A percentile compares a stretch with the other conserved stretches of the same genome.
These are phyloP conservation scores for Aspergillus novoparasiticus DNA, from an alignment of 2,329 filamentous ascomycete species.

Conservation along the genomic window DNA sequence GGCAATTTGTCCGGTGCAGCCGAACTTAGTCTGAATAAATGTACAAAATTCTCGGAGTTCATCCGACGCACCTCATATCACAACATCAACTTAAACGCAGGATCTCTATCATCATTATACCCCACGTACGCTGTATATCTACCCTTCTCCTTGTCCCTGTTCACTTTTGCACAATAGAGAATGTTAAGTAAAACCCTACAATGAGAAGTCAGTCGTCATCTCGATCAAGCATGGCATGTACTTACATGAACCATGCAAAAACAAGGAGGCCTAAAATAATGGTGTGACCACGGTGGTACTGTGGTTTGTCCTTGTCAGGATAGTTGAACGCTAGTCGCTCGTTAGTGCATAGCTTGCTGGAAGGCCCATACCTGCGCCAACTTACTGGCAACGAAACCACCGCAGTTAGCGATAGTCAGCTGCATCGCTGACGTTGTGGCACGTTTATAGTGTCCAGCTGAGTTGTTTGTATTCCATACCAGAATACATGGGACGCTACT, in stretches of 20 bases:
- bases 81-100: conserved; percentile 62
- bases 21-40: not conserved
- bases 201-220: not conserved
- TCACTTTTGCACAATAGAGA: conserved; percentile 64
- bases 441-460: conserved; percentile 69
- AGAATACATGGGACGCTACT: conserved; percentile 64
- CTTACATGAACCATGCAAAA: conserved; percentile 66
- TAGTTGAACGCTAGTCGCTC: conserved; percentile 59
- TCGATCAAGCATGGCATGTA: conserved; percentile 18
- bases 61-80: conserved; percentile 32
- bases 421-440: conserved; percentile 68
- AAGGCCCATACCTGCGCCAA: not conserved
- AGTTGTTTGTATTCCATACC: conserved; percentile 70
- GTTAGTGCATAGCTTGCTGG: conserved; percentile 15
- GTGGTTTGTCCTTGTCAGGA: conserved; percentile 57
- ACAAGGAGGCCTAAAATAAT: conserved; percentile 63
- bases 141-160: conserved; percentile 62
- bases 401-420: conserved; percentile 67
- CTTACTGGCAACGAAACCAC: conserved; percentile 65
- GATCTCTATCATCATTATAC: conserved; percentile 65
- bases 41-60: not conserved
- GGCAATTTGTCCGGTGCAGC: not conserved
- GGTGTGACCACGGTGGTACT: conserved; percentile 64
- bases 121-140: conserved; percentile 62
- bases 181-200: conserved; percentile 62